A percentile compares a stretch with the other conserved stretches of the same genome.
Evolutionary conservation across 2,329 filamentous ascomycete genomes (phyloP).

Genomic region (Fusarium foetens): DNA sequence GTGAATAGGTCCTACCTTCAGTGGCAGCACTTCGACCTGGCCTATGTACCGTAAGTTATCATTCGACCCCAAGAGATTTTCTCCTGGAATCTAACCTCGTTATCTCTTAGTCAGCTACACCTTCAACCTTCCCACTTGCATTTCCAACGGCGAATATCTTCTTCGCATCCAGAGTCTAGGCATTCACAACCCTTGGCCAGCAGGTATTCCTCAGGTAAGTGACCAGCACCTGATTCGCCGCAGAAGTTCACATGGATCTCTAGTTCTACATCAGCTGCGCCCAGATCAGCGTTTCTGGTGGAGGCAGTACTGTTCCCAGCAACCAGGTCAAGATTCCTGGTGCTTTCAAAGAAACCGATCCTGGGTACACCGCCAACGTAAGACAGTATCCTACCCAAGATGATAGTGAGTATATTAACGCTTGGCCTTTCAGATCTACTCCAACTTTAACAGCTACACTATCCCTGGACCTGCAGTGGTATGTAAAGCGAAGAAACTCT

Average conservation of each 20-base stretch:
- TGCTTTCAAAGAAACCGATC: neutral
- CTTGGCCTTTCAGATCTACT: neutral
- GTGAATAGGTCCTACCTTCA: neutral
- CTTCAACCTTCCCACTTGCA: neutral
- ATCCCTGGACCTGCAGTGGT: slow-evolving; percentile 11
- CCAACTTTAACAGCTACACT: slow-evolving; percentile 11
- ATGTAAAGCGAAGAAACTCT: neutral
- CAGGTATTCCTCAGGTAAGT: slow-evolving; percentile 1
- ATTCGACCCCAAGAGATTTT: too few species aligned
- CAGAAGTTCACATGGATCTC: too few species aligned
- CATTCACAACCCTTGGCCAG: slow-evolving; percentile 12
- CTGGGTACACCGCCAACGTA: slow-evolving; percentile 13
- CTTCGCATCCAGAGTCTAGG: slow-evolving; percentile 6
- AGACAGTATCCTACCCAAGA: accelerated
- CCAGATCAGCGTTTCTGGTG: slow-evolving; percentile 5
- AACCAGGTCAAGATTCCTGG: slow-evolving; percentile 19
- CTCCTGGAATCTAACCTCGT: neutral
- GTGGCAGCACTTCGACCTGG: neutral
- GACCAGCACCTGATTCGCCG: accelerated
- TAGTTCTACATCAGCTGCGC: slow-evolving; percentile 19
- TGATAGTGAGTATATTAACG: accelerated
- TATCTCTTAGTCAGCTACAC: neutral
- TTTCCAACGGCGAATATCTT: slow-evolving; percentile 11
- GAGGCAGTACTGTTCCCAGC: neutral
- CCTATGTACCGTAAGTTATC: neutral